Conservation (phyloP, 2,329 filamentous ascomycete species). For the Cytospora piceicola region DNA sequence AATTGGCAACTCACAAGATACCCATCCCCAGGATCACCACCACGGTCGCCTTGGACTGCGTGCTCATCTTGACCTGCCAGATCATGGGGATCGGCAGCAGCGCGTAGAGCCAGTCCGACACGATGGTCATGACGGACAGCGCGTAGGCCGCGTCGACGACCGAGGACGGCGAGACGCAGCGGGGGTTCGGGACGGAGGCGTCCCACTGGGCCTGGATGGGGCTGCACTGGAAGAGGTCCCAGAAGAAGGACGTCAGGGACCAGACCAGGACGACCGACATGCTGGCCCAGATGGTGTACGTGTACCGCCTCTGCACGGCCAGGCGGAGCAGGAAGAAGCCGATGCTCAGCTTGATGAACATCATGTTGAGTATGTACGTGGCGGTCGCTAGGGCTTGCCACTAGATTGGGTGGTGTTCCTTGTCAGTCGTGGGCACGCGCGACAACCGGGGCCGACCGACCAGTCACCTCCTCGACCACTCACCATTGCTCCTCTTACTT, state of each 20-base stretch:
- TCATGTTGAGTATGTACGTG: constrained; percentile 57
- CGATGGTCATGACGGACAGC: constrained; percentile 55
- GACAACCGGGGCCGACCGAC: constrained; percentile 17
- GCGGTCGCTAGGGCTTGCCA: constrained; percentile 57
- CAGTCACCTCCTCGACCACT: background rate
- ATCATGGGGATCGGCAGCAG: constrained; percentile 58
- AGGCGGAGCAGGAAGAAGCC: constrained; percentile 56
- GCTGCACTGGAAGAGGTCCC: constrained; percentile 56
- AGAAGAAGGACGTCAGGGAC: constrained; percentile 54
- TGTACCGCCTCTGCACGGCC: constrained; percentile 51
- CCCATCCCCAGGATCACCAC: constrained; percentile 54
- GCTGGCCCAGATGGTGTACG: constrained; percentile 51
- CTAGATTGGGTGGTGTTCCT: constrained; percentile 40
- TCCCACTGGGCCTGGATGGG: constrained; percentile 59
- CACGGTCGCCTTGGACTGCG: constrained; percentile 56
- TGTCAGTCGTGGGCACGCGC: constrained; percentile 7
- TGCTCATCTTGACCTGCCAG: constrained; percentile 58
- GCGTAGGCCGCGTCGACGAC: constrained; percentile 55
- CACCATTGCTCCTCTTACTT: constrained; percentile 53
- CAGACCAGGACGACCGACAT: constrained; percentile 52
- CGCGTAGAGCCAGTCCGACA: constrained; percentile 61
- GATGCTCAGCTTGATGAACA: constrained; percentile 61
- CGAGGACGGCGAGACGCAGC: constrained; percentile 50
- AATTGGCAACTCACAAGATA: constrained; percentile 49
- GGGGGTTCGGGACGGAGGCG: constrained; percentile 48